Evolutionary conservation across 495 filamentous ascomycete species (phyloP).

Genomic region (Penicillium maclennaniae): DNA sequence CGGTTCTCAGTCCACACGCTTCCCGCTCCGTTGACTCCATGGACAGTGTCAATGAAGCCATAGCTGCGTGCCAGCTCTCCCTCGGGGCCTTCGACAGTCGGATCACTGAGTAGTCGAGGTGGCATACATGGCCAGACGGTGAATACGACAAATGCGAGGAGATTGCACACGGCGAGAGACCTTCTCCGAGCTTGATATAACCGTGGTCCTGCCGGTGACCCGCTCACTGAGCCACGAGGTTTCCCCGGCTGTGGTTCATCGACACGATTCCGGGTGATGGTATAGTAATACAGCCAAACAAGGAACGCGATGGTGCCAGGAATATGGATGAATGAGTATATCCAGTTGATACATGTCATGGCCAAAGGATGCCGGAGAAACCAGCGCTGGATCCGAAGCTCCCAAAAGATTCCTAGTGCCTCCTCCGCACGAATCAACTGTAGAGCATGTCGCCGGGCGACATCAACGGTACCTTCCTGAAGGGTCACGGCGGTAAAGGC

Average conservation of each 20-base stretch:
- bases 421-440: conserved; percentile 54
- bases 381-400: conserved; percentile 50
- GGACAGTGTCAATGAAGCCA: conserved; percentile 74
- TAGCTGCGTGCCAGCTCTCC: conserved; percentile 52
- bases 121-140: conserved; percentile 81
- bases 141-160: conserved; percentile 74
- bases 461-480: conserved; percentile 52
- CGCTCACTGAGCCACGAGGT: conserved; percentile 28
- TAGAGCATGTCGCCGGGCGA: conserved; percentile 56
- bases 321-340: conserved; percentile 80
- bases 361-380: conserved; percentile 44
- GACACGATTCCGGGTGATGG: conserved; percentile 47
- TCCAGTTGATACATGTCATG: conserved; percentile 56
- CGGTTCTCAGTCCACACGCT: conserved; percentile 72
- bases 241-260: conserved; percentile 37
- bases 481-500: conserved; percentile 60
- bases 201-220: conserved; percentile 44
- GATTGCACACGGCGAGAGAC: conserved; percentile 70
- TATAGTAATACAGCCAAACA: conserved; percentile 64
- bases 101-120: conserved; percentile 61
- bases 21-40: conserved; percentile 56
- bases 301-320: conserved; percentile 71
- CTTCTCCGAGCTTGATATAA: conserved; percentile 61
- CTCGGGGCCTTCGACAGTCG: conserved; percentile 36
- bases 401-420: conserved; percentile 53